Conservation (phyloP, 805 yeast genomes). For the Kodamaea laetipori region DNA sequence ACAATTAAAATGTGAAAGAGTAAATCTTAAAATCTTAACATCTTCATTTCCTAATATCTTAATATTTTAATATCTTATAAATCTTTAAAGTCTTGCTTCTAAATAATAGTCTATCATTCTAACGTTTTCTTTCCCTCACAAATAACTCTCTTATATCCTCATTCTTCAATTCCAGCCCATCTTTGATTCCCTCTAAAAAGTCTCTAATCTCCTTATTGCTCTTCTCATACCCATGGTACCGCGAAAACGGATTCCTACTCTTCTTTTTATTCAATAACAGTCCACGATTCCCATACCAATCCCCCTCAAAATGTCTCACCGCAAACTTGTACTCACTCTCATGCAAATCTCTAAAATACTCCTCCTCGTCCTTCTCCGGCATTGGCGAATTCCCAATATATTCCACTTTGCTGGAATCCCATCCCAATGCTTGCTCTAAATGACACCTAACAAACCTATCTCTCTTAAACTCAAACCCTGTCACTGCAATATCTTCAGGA, state of each 20-base stretch:
- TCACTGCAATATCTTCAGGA: constrained; percentile 57
- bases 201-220: constrained; percentile 26
- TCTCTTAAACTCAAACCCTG: constrained; percentile 76
- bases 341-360: constrained; percentile 51
- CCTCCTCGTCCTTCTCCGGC: constrained; percentile 33
- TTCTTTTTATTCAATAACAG: constrained; percentile 50
- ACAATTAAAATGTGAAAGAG: too few relatives aligned
- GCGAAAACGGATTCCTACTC: constrained; percentile 54
- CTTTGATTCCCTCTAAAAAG: constrained; percentile 10
- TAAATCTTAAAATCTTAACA: too few relatives aligned
- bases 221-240: constrained; percentile 38
- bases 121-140: too few relatives aligned
- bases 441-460: constrained; percentile 59
- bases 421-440: constrained; percentile 47
- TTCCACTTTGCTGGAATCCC: constrained; percentile 23
- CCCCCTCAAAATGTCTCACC: constrained; percentile 50
- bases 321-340: constrained; percentile 56
- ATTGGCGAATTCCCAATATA: constrained; percentile 63
- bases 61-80: too few relatives aligned
- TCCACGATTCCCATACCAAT: constrained; percentile 57
- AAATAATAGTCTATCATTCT: too few relatives aligned
- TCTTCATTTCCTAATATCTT: too few relatives aligned
- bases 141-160: too few relatives aligned
- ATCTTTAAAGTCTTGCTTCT: too few relatives aligned
- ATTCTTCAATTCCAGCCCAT: neutral